Conservation (phyloP, 1,139 yeast genomes). For the Saccharomyces uvarum region DNA sequence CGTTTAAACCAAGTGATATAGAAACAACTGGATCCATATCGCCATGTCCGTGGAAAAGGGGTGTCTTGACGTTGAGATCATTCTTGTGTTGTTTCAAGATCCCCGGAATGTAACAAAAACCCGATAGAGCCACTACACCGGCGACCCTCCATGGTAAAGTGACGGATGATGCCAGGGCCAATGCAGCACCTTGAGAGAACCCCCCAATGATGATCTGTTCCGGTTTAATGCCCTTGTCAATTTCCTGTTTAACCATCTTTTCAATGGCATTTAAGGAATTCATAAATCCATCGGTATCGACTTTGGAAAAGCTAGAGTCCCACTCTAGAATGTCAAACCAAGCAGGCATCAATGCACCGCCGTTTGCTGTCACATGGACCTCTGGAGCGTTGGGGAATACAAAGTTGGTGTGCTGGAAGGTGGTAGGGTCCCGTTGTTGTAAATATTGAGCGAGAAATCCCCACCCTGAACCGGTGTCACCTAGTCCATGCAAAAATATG, state of each 20-base stretch:
- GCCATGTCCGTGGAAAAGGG: conserved; percentile 88
- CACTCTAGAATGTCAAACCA: conserved; percentile 75
- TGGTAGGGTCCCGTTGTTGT: conserved; percentile 35
- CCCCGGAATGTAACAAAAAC: conserved; percentile 56
- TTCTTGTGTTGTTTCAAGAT: conserved; percentile 33
- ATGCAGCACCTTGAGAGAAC: conserved; percentile 88
- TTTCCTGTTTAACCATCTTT: conserved; percentile 53
- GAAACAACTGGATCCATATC: conserved; percentile 61
- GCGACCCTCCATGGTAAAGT: conserved; percentile 56
- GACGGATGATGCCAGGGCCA: conserved; percentile 52
- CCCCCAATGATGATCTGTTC: conserved; percentile 82
- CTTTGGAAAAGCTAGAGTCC: conserved; percentile 44
- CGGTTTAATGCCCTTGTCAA: conserved; percentile 54
- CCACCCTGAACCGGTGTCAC: conserved; percentile 91
- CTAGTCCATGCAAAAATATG: conserved; percentile 83
- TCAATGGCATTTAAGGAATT: conserved; percentile 49
- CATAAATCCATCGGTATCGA: conserved; percentile 60
- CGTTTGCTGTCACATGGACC: conserved; percentile 59
- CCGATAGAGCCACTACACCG: conserved; percentile 72
- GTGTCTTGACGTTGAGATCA: conserved; percentile 50
- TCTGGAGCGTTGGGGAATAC: conserved; percentile 85
- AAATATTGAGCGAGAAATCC: conserved; percentile 56
- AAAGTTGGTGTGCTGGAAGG: conserved; percentile 56
- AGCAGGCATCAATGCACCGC: conserved; percentile 63
- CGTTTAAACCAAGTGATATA: conserved; percentile 40